Evolutionary conservation across 2,329 filamentous ascomycete genomes (phyloP).

Genomic region (Colletotrichum limetticola): DNA sequence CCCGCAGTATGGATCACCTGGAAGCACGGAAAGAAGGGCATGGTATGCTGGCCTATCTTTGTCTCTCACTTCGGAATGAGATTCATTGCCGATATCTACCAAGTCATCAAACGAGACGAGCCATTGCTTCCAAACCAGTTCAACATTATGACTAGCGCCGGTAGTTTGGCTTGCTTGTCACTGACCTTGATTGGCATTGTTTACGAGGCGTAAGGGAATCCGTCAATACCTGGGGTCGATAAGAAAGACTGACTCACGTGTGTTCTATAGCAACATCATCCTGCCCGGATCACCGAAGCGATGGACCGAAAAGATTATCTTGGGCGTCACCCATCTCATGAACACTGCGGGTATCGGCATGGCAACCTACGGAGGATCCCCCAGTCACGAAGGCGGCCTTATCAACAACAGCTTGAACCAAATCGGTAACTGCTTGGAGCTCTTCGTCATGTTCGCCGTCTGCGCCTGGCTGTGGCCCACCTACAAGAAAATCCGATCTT

Average conservation of each 20-base stretch:
- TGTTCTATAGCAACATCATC: constrained; percentile 34
- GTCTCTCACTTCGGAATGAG: constrained; percentile 38
- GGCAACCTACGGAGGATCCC: constrained; percentile 37
- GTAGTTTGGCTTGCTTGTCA: constrained; percentile 41
- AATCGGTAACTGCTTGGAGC: constrained; percentile 38
- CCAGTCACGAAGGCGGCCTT: constrained; percentile 32
- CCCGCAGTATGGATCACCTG: constrained; percentile 38
- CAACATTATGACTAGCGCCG: constrained; percentile 41
- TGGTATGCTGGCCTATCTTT: constrained; percentile 45
- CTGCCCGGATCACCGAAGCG: constrained; percentile 34
- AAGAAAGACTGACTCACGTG: background rate
- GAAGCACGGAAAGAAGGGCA: constrained; percentile 43
- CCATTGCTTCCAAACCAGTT: constrained; percentile 38
- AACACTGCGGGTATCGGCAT: constrained; percentile 38
- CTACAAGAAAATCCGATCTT: constrained; percentile 23
- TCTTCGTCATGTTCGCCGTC: constrained; percentile 37
- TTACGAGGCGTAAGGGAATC: constrained; percentile 40
- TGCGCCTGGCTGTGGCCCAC: constrained; percentile 39
- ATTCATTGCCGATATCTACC: constrained; percentile 40
- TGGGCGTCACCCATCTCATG: constrained; percentile 38
- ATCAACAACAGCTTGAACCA: constrained; percentile 32
- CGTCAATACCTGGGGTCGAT: background rate
- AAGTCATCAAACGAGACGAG: constrained; percentile 37
- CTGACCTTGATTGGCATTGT: constrained; percentile 41
- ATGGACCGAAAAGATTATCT: constrained; percentile 38